Evolutionary conservation across 2,329 filamentous ascomycete genomes (phyloP).

Genomic region (Ophiosphaerella korrae): DNA sequence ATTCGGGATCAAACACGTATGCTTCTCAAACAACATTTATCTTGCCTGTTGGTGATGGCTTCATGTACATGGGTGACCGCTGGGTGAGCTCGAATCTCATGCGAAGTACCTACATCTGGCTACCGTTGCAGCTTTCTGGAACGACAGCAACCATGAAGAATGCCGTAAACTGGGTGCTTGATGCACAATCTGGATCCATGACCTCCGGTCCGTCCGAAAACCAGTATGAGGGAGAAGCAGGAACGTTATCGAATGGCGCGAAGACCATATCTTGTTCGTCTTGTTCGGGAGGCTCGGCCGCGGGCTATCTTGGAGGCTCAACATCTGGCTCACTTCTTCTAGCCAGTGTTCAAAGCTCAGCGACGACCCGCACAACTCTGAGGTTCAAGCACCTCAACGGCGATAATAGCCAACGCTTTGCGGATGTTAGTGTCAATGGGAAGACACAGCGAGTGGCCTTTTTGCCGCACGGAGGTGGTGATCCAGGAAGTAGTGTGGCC

Average conservation of each 20-base stretch:
- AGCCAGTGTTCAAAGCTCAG: constrained; percentile 51
- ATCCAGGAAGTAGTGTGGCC: constrained; percentile 55
- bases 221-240: constrained; percentile 59
- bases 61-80: constrained; percentile 70
- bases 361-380: constrained; percentile 56
- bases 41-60: constrained; percentile 52
- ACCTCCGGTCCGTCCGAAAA: constrained; percentile 53
- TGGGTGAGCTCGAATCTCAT: constrained; percentile 67
- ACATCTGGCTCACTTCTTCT: constrained; percentile 60
- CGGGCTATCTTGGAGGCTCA: constrained; percentile 53
- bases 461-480: constrained; percentile 54
- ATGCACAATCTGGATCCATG: constrained; percentile 54
- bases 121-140: constrained; percentile 62
- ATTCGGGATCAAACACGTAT: constrained; percentile 63
- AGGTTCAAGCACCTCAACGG: constrained; percentile 63
- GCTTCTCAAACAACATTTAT: constrained; percentile 66
- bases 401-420: constrained; percentile 59
- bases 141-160: constrained; percentile 58
- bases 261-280: constrained; percentile 54
- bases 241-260: constrained; percentile 53
- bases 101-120: constrained; percentile 68
- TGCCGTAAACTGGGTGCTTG: constrained; percentile 60
- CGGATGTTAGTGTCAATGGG: constrained; percentile 63
- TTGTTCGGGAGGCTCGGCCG: constrained; percentile 57
- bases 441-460: constrained; percentile 60